Evolutionary conservation across 1,284 basidiomycete species (phyloP).

Genomic region (Naganishia albida): DNA sequence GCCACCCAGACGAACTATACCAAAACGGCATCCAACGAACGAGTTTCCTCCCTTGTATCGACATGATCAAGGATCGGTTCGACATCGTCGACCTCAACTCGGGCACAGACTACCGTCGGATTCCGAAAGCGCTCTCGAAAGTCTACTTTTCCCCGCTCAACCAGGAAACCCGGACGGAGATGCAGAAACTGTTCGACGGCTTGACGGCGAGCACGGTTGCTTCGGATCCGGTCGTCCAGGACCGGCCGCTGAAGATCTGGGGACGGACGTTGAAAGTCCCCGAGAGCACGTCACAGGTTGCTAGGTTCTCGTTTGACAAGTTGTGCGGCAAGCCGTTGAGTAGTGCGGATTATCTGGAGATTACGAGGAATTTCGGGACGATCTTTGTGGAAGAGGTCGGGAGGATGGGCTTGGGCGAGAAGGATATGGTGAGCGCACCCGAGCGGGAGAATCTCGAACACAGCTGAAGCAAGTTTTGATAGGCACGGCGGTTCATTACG

Average conservation of each 20-base stretch:
- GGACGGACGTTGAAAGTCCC: slow-evolving; percentile 80
- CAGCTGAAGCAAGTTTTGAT: too few relatives aligned
- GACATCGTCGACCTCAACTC: slow-evolving; percentile 90
- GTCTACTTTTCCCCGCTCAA: slow-evolving; percentile 85
- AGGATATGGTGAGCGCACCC: slow-evolving; percentile 65
- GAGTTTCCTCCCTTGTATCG: slow-evolving; percentile 95
- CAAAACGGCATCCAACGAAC: slow-evolving; percentile 97
- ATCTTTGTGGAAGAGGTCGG: slow-evolving; percentile 87
- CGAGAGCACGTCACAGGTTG: slow-evolving; percentile 73
- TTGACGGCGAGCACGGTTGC: slow-evolving; percentile 51
- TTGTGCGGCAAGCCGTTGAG: slow-evolving; percentile 87
- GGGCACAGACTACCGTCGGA: slow-evolving; percentile 84
- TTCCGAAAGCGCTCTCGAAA: slow-evolving; percentile 83
- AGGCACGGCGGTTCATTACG: slow-evolving; percentile 93
- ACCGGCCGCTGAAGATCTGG: slow-evolving; percentile 80
- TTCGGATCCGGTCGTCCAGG: slow-evolving; percentile 59
- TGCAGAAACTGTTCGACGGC: slow-evolving; percentile 79
- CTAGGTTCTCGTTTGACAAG: slow-evolving; percentile 83
- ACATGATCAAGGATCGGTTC: slow-evolving; percentile 83
- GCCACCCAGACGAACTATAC: slow-evolving; percentile 95
- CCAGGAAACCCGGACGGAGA: slow-evolving; percentile 61
- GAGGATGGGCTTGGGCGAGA: slow-evolving; percentile 80
- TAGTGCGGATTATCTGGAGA: slow-evolving; percentile 94
- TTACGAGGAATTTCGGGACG: slow-evolving; percentile 82
- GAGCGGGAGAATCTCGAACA: too few relatives aligned